Conservation (phyloP, 345 rosid genomes). For the Hevea brasiliensis region DNA sequence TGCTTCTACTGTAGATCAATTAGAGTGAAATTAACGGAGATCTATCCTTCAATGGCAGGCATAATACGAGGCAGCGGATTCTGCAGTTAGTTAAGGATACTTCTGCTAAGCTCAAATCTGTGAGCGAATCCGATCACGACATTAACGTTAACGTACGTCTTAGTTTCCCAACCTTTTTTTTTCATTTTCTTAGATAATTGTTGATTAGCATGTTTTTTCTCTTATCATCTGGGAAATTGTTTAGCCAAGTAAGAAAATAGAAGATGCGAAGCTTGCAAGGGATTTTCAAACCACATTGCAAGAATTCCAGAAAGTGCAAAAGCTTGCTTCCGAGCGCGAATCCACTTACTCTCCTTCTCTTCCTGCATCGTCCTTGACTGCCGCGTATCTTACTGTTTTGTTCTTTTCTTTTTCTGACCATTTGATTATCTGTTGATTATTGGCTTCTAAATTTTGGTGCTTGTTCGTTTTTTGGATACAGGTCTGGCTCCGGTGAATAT, state of each 20-base stretch:
- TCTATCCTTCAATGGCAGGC: slow-evolving; percentile 34
- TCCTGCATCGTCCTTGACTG: slow-evolving; percentile 39
- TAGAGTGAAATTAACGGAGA: not conserved
- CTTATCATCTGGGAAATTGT: not conserved
- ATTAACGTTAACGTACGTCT: slow-evolving; percentile 36
- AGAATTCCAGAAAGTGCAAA: slow-evolving; percentile 69
- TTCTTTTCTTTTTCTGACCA: not conserved
- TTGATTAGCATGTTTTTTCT: not conserved
- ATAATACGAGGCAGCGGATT: slow-evolving; percentile 56
- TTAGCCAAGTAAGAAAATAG: slow-evolving; percentile 58
- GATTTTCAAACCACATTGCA: slow-evolving; percentile 60
- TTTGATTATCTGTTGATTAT: not conserved
- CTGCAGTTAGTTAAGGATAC: slow-evolving; percentile 64
- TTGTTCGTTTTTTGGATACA: slow-evolving; percentile 16
- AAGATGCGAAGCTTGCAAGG: slow-evolving; percentile 69
- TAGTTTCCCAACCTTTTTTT: not conserved
- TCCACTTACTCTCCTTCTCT: slow-evolving; percentile 55
- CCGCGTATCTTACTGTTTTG: slow-evolving; percentile 18
- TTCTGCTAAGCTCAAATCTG: slow-evolving; percentile 56
- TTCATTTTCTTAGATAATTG: not conserved
- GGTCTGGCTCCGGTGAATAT: slow-evolving; percentile 43
- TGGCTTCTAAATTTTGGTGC: not conserved
- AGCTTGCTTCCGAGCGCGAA: slow-evolving; percentile 64
- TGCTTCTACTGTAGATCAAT: no score
- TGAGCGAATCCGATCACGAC: slow-evolving; percentile 55